A percentile compares a stretch with the other conserved stretches of the same genome.
phyloP scores from a whole-genome alignment of 257 asterid species.

The Ilex aquifolium region DNA sequence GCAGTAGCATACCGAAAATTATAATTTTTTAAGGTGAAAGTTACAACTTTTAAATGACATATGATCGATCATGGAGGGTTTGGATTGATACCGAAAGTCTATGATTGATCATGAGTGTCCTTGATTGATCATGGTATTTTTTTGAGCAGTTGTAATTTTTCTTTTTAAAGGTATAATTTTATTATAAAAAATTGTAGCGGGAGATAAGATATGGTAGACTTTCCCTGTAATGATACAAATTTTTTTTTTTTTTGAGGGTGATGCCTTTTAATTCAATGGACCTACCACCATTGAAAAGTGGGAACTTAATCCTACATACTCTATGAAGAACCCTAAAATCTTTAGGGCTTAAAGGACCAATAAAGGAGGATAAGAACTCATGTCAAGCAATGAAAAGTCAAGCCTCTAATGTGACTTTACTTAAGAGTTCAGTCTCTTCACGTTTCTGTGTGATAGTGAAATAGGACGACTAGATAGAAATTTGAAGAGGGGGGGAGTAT shows the following conservation, averaged over 20 bases:
- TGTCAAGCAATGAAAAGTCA: not conserved
- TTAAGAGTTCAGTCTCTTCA: not conserved
- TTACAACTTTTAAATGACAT: too few species aligned
- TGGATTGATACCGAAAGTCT: too few species aligned
- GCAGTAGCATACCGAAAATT: too few species aligned
- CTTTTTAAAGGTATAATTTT: not conserved
- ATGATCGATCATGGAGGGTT: too few species aligned
- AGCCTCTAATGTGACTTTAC: not conserved
- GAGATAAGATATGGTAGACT: not conserved
- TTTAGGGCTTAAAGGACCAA: not conserved
- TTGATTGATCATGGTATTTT: too few species aligned
- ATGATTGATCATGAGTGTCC: too few species aligned
- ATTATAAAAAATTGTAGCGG: not conserved
- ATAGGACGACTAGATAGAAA: not conserved
- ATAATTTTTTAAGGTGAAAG: too few species aligned
- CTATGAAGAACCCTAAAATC: too few species aligned
- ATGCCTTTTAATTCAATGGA: slow-evolving; percentile 2
- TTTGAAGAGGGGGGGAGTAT: slow-evolving; percentile 3
- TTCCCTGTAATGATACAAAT: too few species aligned
- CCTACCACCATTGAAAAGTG: slow-evolving; percentile 8
- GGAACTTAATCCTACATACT: too few species aligned
- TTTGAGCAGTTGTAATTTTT: too few species aligned
- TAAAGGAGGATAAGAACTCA: slow-evolving; percentile 5
- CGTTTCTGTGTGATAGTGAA: not conserved
- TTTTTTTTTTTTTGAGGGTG: not conserved